phyloP scores from a whole-genome alignment of 106 monocot species.

The Allium cepa region DNA sequence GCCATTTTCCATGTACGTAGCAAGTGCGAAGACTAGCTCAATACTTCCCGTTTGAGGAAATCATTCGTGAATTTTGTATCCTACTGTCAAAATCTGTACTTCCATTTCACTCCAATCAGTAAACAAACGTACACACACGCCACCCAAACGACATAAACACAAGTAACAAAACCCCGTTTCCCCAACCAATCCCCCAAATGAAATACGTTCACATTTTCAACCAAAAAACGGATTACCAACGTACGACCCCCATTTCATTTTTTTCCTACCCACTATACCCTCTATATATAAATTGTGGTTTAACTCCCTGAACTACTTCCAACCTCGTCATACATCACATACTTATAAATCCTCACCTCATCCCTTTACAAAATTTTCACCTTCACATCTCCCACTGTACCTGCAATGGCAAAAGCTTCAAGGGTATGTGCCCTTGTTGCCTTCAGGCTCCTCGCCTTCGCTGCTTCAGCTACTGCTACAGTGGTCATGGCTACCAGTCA shows the following conservation, averaged over 20 bases:
- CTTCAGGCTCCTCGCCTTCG: conserved; percentile 34
- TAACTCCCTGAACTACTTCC: conserved; percentile 1
- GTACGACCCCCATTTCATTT: too few relatives aligned
- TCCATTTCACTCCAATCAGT: too few relatives aligned
- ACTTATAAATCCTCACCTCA: conserved; percentile 1
- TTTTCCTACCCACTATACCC: conserved; percentile 6
- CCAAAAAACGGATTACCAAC: conserved; percentile 3
- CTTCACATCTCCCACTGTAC: background rate
- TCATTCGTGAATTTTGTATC: too few relatives aligned
- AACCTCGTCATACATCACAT: background rate
- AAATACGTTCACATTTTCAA: background rate
- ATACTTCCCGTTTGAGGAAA: too few relatives aligned
- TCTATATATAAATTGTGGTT: background rate
- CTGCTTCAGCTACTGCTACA: conserved; percentile 30
- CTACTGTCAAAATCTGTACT: too few relatives aligned
- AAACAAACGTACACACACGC: too few relatives aligned
- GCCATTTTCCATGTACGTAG: too few relatives aligned
- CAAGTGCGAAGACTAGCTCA: too few relatives aligned
- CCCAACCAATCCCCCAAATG: background rate
- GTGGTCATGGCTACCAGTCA: conserved; percentile 60
- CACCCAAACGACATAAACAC: too few relatives aligned
- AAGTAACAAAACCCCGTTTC: too few relatives aligned
- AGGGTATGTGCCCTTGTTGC: conserved; percentile 14
- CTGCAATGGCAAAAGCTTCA: conserved; percentile 4
- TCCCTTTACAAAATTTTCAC: background rate